These are phyloP conservation scores for Aspergillus brunneoviolaceus DNA, from an alignment of 2,329 filamentous ascomycete species.

Conservation along the genomic window DNA sequence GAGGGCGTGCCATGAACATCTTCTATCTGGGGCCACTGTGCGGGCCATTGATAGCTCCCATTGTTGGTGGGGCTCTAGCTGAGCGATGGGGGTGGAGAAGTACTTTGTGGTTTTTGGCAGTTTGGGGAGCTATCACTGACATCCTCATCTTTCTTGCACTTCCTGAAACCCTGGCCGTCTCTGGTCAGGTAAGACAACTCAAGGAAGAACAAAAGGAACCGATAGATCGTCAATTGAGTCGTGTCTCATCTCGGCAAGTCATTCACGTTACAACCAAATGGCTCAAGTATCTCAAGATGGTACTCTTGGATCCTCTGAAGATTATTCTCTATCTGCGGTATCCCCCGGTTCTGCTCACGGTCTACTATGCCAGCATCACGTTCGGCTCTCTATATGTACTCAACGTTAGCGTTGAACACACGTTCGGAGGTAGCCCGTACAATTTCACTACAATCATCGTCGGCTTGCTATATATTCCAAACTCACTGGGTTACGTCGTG, in stretches of 20 bases:
- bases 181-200: conserved; percentile 31
- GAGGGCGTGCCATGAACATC: conserved; percentile 76
- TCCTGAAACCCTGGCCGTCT: conserved; percentile 43
- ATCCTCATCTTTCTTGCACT: conserved; percentile 44
- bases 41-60: conserved; percentile 72
- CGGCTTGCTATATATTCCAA: conserved; percentile 75
- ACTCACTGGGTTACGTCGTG: conserved; percentile 69
- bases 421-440: conserved; percentile 68
- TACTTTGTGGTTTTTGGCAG: conserved; percentile 74
- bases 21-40: conserved; percentile 79
- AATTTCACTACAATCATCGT: conserved; percentile 66
- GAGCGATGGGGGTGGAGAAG: conserved; percentile 70
- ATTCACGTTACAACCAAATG: conserved; percentile 58
- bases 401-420: conserved; percentile 73
- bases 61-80: conserved; percentile 72
- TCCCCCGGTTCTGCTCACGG: conserved; percentile 70
- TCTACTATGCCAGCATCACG: conserved; percentile 71
- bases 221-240: conserved; percentile 39
- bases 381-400: conserved; percentile 74
- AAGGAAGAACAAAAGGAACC: conserved; percentile 21
- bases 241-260: conserved; percentile 63
- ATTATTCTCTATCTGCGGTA: conserved; percentile 72
- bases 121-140: conserved; percentile 59
- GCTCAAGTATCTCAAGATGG: conserved; percentile 56
- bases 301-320: conserved; percentile 69